Percentiles rank a stretch among this genome's conserved stretches.
These are phyloP conservation scores for Pseudocercospora crystallina DNA, from an alignment of 2,329 filamentous ascomycete genomes.

Conservation along the genomic window DNA sequence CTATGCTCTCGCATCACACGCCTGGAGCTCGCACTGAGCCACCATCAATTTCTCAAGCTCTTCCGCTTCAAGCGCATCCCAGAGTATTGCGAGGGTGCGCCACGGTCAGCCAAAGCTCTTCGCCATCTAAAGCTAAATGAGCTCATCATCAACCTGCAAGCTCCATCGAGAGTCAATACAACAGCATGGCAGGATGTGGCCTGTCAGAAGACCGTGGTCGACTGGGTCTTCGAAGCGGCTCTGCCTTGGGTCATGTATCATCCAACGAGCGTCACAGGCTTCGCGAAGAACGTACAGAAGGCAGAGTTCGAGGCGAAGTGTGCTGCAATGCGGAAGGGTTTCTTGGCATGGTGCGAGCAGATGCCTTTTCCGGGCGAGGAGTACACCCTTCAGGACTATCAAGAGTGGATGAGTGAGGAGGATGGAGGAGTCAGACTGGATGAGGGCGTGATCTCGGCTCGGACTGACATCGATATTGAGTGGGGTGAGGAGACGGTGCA, in stretches of 20 bases:
- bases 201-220: constrained; percentile 27
- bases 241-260: constrained; percentile 26
- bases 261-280: constrained; percentile 27
- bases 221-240: constrained; percentile 26
- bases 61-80: constrained; percentile 23
- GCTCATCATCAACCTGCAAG: constrained; percentile 4
- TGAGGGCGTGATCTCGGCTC: neutral
- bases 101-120: constrained; percentile 1
- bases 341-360: constrained; percentile 16
- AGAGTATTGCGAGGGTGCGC: neutral
- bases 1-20: constrained; percentile 18
- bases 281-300: constrained; percentile 27
- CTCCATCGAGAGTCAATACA: neutral
- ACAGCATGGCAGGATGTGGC: constrained; percentile 7
- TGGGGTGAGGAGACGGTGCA: too few relatives aligned
- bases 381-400: constrained; percentile 16
- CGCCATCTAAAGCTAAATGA: constrained; percentile 8
- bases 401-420: constrained; percentile 17
- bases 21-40: constrained; percentile 25
- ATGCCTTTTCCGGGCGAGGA: constrained; percentile 3
- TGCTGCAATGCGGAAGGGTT: constrained; percentile 11
- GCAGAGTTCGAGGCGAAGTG: constrained; percentile 20
- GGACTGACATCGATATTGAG: too few relatives aligned
- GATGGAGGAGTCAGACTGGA: constrained; percentile 22
- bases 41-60: constrained; percentile 23